phyloP scores from a whole-genome alignment of 345 rosid species.

The Kandelia obovata region DNA sequence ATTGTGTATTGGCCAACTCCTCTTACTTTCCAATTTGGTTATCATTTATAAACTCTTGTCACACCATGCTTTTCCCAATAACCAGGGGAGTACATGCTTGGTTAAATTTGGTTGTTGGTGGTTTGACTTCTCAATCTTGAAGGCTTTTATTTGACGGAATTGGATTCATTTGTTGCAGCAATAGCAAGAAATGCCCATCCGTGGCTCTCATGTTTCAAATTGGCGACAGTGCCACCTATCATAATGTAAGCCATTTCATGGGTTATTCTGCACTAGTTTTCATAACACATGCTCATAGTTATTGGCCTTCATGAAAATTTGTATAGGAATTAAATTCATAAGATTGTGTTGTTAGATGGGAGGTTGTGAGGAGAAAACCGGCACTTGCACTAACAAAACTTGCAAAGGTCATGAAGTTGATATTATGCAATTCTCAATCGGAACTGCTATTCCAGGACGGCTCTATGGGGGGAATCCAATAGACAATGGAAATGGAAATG shows the following conservation, averaged over 20 bases:
- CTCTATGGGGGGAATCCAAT: conserved; percentile 85
- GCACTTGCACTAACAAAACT: conserved; percentile 72
- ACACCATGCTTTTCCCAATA: conserved; percentile 2
- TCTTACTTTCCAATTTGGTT: too few species aligned
- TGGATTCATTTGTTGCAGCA: conserved; percentile 46
- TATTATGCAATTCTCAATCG: conserved; percentile 97
- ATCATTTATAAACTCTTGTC: background rate
- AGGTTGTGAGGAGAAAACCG: conserved; percentile 66
- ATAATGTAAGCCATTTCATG: conserved; percentile 47
- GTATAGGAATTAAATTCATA: background rate
- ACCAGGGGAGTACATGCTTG: conserved; percentile 2
- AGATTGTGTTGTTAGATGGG: conserved; percentile 62
- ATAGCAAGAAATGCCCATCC: conserved; percentile 73
- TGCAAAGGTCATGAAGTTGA: conserved; percentile 98
- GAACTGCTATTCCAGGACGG: conserved; percentile 95
- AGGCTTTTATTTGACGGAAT: conserved; percentile 12
- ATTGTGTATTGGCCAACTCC: background rate
- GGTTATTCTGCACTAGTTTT: background rate
- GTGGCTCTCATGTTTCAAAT: conserved; percentile 92
- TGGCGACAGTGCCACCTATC: conserved; percentile 83
- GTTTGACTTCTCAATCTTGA: conserved; percentile 16
- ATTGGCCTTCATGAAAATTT: conserved; percentile 3
- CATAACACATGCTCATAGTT: background rate
- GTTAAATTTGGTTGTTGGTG: conserved; percentile 1
- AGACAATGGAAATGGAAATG: conserved; percentile 77